phyloP scores from a whole-genome alignment of 176 grass and related monocot genomes.

The Carex kokanica region DNA sequence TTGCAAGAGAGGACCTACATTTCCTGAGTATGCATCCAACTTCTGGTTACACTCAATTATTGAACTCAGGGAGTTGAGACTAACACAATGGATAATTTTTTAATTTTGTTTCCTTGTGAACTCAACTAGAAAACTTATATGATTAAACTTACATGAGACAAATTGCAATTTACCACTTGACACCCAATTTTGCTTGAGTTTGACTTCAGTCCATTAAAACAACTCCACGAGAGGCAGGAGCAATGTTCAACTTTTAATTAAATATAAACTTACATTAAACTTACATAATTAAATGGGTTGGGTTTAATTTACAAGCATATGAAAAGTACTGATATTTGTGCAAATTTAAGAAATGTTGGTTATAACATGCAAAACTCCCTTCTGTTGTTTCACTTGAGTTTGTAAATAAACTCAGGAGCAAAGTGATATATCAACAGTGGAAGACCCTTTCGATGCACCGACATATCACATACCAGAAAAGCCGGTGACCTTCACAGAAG shows the following conservation, averaged over 20 bases:
- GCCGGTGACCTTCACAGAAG: slow-evolving; percentile 81
- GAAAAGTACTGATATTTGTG: not conserved
- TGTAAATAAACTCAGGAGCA: slow-evolving; percentile 38
- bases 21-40: not conserved
- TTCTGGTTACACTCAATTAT: not conserved
- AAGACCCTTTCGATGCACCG: slow-evolving; percentile 89
- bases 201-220: not conserved
- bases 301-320: no score
- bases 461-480: slow-evolving; percentile 98
- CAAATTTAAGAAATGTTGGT: not conserved
- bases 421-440: slow-evolving; percentile 70
- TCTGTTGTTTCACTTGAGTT: slow-evolving; percentile 6
- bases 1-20: not conserved
- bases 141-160: no score
- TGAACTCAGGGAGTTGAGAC: not conserved
- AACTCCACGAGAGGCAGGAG: not conserved
- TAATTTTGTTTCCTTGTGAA: not conserved
- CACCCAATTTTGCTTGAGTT: not conserved
- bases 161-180: not conserved
- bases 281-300: slow-evolving; percentile 6
- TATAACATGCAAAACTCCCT: not conserved
- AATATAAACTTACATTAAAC: not conserved
- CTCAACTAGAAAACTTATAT: not conserved
- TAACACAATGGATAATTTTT: not conserved
- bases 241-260: not conserved